These are phyloP conservation scores for Blastocystis sp. DNA, from an alignment of 352 stramenopile genomes.

Conservation along the genomic window DNA sequence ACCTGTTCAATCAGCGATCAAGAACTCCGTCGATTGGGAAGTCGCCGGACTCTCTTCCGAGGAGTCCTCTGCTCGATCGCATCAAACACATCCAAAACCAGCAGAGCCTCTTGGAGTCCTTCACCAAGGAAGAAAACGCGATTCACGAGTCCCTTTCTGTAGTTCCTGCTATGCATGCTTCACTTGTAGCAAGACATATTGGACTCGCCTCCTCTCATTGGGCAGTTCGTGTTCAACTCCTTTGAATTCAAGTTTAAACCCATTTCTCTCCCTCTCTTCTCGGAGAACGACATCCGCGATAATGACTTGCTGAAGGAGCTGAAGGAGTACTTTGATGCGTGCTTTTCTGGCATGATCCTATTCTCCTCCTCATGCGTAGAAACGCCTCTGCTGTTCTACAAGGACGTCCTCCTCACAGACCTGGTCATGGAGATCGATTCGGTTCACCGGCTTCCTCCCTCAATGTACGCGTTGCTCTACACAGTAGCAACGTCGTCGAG, in stretches of 20 bases:
- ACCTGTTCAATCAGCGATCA: neutral
- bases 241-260: neutral
- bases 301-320: conserved; percentile 9
- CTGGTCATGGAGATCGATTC: conserved; percentile 19
- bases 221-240: conserved; percentile 39
- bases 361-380: neutral
- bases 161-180: neutral
- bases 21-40: neutral
- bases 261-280: conserved; percentile 10
- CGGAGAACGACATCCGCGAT: neutral
- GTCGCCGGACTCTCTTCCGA: neutral
- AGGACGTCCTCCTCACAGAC: conserved; percentile 27
- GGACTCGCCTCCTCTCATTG: conserved; percentile 9
- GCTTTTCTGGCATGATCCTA: neutral
- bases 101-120: neutral
- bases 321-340: conserved; percentile 29
- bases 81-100: conserved; percentile 9
- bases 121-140: neutral
- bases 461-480: conserved; percentile 36
- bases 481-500: neutral
- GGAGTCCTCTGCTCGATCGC: neutral
- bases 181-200: conserved; percentile 28
- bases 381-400: neutral
- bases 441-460: neutral
- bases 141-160: conserved; percentile 11